phyloP scores from a whole-genome alignment of 2,329 filamentous ascomycete genomes.

The Colletotrichum sansevieriae region DNA sequence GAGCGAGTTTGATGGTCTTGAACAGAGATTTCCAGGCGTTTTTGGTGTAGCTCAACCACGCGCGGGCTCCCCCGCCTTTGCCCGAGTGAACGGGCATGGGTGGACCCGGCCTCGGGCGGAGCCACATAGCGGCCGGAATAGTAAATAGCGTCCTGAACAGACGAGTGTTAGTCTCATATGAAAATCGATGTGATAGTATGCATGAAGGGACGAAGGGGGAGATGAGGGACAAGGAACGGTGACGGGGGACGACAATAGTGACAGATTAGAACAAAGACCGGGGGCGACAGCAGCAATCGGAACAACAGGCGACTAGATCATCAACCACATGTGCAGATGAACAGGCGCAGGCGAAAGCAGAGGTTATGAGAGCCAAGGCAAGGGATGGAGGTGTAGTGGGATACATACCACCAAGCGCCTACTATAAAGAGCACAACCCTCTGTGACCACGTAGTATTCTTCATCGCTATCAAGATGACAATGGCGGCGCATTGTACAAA shows the following conservation, averaged over 20 bases:
- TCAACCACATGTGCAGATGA: neutral
- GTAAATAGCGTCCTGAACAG: conserved; percentile 73
- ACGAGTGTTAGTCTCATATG: neutral
- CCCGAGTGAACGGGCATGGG: conserved; percentile 67
- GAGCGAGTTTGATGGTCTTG: conserved; percentile 81
- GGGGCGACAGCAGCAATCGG: neutral
- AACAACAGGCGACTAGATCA: no score
- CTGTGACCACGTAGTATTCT: conserved; percentile 86
- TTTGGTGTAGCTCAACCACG: conserved; percentile 78
- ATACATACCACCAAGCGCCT: conserved; percentile 82
- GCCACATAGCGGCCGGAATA: conserved; percentile 87
- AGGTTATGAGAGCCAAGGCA: neutral
- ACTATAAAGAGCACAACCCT: conserved; percentile 89
- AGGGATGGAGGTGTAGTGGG: neutral
- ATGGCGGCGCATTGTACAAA: conserved; percentile 88
- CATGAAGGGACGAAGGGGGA: no score
- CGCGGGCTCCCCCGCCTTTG: conserved; percentile 53
- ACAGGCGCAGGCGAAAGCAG: neutral
- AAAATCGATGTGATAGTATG: no score
- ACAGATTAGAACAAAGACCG: neutral
- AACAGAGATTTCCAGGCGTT: conserved; percentile 91
- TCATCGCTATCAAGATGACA: conserved; percentile 77
- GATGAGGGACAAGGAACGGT: neutral
- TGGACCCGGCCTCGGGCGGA: conserved; percentile 89
- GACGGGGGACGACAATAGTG: neutral